These are phyloP conservation scores for Annona cherimola DNA, from an alignment of 164 flowering plant species.

Conservation along the genomic window DNA sequence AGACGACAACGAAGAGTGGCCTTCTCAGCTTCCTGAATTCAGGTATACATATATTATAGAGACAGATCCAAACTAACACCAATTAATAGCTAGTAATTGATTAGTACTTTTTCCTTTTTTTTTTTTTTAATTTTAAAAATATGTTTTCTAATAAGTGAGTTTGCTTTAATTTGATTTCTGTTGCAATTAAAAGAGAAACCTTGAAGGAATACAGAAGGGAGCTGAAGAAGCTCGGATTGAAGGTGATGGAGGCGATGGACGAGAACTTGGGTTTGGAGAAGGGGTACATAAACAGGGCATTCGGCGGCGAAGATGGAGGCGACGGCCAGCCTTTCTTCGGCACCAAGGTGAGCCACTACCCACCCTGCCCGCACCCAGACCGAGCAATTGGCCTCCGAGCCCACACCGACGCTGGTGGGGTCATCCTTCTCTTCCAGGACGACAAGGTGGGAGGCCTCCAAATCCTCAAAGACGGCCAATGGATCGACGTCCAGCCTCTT, in stretches of 20 bases:
- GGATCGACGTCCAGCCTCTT: constrained; percentile 85
- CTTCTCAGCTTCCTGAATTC: constrained; percentile 45
- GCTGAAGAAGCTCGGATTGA: constrained; percentile 61
- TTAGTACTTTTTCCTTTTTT: not conserved
- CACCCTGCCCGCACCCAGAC: constrained; percentile 78
- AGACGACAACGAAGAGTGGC: constrained; percentile 57
- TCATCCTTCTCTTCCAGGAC: constrained; percentile 84
- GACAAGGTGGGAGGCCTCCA: constrained; percentile 73
- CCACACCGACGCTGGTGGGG: constrained; percentile 94
- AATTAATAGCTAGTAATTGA: not conserved
- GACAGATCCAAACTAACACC: no score
- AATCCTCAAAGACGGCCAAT: constrained; percentile 66
- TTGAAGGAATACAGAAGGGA: constrained; percentile 73
- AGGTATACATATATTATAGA: constrained; percentile 34
- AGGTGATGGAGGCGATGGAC: constrained; percentile 80
- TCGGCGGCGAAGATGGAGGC: constrained; percentile 37
- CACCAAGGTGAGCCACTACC: constrained; percentile 91
- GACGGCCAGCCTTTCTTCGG: constrained; percentile 59
- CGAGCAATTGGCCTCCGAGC: constrained; percentile 70
- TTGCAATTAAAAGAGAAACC: constrained; percentile 49
- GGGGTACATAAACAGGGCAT: constrained; percentile 66
- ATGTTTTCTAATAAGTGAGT: not conserved
- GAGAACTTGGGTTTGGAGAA: constrained; percentile 69
- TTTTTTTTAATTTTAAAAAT: not conserved
- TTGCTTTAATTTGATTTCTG: no score